phyloP scores from a whole-genome alignment of 139 green algal genomes.

The Parachlorella kessleri region DNA sequence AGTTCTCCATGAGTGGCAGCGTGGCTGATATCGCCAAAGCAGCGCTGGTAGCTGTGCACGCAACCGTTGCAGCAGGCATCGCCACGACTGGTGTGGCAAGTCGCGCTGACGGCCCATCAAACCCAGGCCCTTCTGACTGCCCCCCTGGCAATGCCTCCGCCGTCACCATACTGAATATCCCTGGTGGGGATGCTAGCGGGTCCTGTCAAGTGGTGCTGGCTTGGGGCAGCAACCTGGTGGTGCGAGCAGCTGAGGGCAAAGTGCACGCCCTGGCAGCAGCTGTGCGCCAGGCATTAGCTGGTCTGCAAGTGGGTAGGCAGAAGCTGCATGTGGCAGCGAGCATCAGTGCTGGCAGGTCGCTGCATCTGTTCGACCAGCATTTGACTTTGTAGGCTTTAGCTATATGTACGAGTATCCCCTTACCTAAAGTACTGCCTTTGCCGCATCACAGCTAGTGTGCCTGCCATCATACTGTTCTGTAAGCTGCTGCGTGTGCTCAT shows the following conservation, averaged over 20 bases:
- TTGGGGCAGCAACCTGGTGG: constrained; percentile 5
- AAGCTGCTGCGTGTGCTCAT: no score
- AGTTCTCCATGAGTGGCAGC: constrained; percentile 8
- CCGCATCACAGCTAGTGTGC: no score
- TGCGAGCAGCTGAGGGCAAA: neutral
- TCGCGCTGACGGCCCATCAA: neutral
- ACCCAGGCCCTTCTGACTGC: neutral
- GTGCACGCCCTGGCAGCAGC: neutral
- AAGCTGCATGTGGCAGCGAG: neutral
- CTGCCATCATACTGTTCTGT: no score
- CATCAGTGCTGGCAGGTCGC: neutral
- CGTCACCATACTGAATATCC: neutral
- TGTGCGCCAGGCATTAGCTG: neutral
- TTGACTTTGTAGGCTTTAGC: no score
- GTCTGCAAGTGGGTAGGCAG: neutral
- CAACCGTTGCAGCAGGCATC: neutral
- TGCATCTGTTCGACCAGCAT: constrained; percentile 10
- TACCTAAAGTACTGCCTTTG: no score
- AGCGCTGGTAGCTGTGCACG: neutral
- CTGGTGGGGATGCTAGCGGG: neutral
- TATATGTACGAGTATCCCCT: no score
- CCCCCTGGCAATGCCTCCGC: neutral
- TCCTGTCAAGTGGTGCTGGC: neutral
- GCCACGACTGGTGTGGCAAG: neutral
- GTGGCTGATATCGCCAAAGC: constrained; percentile 16